These are phyloP conservation scores for Aspergillus fumigatiaffinis DNA, from an alignment of 2,329 filamentous ascomycete species.

Conservation along the genomic window DNA sequence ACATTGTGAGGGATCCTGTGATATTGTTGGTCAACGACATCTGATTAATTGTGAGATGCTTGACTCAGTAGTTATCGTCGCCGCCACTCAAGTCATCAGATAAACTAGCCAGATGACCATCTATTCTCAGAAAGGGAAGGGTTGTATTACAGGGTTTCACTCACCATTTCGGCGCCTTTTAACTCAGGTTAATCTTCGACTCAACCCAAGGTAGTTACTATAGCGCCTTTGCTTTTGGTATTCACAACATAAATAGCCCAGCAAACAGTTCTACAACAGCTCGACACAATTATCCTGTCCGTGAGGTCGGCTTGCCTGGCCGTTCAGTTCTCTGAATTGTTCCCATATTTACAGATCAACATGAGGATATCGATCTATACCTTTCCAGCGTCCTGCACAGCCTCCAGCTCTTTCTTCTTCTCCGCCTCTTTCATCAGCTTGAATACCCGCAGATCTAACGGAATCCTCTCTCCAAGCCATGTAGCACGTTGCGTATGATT, in stretches of 20 bases:
- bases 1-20: background rate
- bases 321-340: background rate
- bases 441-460: constrained; percentile 40
- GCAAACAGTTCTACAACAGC: background rate
- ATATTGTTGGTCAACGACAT: background rate
- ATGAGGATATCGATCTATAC: background rate
- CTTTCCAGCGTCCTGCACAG: background rate
- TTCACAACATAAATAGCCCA: background rate
- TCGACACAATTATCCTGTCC: background rate
- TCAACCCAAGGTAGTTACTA: background rate
- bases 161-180: background rate
- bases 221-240: background rate
- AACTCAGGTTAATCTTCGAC: background rate
- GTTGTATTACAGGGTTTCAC: background rate
- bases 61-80: no score
- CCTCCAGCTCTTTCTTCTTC: constrained; percentile 16
- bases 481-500: constrained; percentile 44
- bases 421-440: constrained; percentile 25
- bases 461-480: constrained; percentile 45
- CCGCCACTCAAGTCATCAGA: background rate
- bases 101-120: background rate
- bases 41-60: background rate
- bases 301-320: background rate
- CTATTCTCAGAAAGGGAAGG: background rate
- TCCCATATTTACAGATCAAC: background rate